Evolutionary conservation across 164 flowering plant species (phyloP).

Genomic region (grape (Vitis vinifera)): DNA sequence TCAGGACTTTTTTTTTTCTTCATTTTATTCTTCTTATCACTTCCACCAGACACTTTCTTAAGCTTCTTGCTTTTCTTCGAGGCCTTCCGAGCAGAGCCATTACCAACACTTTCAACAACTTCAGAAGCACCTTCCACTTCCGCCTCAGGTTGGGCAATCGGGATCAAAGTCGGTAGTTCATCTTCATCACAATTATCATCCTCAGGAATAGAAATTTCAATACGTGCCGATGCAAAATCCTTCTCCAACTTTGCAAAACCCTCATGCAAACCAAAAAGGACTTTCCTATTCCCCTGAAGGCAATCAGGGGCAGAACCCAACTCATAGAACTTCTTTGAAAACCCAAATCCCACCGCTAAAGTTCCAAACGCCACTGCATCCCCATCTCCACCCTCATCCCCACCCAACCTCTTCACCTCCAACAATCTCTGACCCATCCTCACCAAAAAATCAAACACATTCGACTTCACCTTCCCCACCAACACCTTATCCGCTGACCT

Average conservation of each 20-base stretch:
- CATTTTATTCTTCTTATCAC: constrained; percentile 30
- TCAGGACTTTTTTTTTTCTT: constrained; percentile 21
- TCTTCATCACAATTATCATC: constrained; percentile 23
- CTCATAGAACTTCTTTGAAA: constrained; percentile 47
- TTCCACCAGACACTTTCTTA: constrained; percentile 21
- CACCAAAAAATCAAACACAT: constrained; percentile 52
- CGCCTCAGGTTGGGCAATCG: constrained; percentile 21
- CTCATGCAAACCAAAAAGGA: constrained; percentile 59
- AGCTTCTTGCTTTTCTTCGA: constrained; percentile 19
- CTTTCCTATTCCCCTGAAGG: constrained; percentile 73
- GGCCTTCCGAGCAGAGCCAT: constrained; percentile 7
- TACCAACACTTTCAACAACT: constrained; percentile 6
- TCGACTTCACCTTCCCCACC: constrained; percentile 49
- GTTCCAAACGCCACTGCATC: constrained; percentile 46
- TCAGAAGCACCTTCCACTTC: constrained; percentile 2
- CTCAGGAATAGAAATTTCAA: constrained; percentile 43
- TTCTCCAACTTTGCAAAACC: constrained; percentile 73
- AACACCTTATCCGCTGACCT: constrained; percentile 53
- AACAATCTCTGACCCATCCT: constrained; percentile 44
- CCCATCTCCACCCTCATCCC: constrained; percentile 16
- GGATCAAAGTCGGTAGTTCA: constrained; percentile 50
- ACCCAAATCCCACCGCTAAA: constrained; percentile 37
- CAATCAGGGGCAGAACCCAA: constrained; percentile 63
- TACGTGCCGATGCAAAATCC: constrained; percentile 44
- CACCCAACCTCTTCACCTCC: constrained; percentile 37